Evolutionary conservation across 2,329 filamentous ascomycete genomes (phyloP).

Genomic region (Didymosphaeria variabile): DNA sequence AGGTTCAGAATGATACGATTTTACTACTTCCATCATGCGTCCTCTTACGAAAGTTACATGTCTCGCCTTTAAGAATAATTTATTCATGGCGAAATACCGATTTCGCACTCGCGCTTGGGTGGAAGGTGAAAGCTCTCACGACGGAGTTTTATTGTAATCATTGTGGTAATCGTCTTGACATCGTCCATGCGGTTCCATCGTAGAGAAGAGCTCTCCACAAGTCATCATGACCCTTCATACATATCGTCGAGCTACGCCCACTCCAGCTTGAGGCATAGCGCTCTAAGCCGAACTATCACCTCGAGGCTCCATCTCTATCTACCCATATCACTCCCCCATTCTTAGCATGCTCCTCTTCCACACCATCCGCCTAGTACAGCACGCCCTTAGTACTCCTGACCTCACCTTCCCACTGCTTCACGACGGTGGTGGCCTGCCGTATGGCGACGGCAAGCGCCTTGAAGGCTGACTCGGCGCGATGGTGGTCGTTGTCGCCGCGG

Average conservation of each 20-base stretch:
- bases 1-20: not conserved
- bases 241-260: not conserved
- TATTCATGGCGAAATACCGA: too few species aligned
- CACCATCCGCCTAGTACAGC: slow-evolving; percentile 57
- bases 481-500: slow-evolving; percentile 92
- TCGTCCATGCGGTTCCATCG: not conserved
- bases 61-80: not conserved
- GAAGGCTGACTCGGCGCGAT: slow-evolving; percentile 94
- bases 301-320: not conserved
- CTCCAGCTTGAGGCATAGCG: not conserved
- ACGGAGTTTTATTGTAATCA: not conserved
- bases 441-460: slow-evolving; percentile 93
- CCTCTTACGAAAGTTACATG: not conserved
- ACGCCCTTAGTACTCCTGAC: slow-evolving; percentile 97
- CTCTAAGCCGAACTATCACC: not conserved
- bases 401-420: slow-evolving; percentile 86
- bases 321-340: not conserved
- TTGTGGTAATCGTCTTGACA: not conserved
- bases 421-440: slow-evolving; percentile 75
- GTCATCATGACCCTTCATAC: not conserved
- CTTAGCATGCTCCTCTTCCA: not conserved
- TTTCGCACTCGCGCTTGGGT: not conserved
- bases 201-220: not conserved
- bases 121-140: not conserved
- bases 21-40: not conserved